Base-by-base conservation (phyloP, 108 stramenopile genomes). In the Cyclotella cryptica region DNA sequence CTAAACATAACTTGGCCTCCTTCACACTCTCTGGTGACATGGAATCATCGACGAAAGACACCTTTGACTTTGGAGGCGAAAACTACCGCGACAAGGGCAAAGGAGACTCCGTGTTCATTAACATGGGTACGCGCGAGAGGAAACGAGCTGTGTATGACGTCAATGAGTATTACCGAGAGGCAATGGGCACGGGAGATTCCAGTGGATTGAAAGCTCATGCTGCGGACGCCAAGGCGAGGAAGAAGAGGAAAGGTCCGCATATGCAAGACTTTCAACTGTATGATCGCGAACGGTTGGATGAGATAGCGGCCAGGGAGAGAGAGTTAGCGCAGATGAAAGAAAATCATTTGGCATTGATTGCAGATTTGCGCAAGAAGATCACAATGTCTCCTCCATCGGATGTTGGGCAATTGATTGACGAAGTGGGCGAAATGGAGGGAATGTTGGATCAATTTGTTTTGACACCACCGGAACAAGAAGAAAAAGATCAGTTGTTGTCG, bases 231-330 rank as follows among this genome's bases (percentile, higher is more conserved):
- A 88, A 86, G 47, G 79, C 90, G 12, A 94, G 93, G 85, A 93
- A 93, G 62, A 88, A 90, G 63, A 84, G 88, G 74, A 96, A 95
- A 81, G 94, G 96, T 15, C 92, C 92, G 24, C 84, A 85, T 29
- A 88, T 97, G 84, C 93, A 97, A 64, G 98, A 98, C 75, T 97
- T 93, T 75, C 98, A 99, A 80, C 84, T 99, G 74, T 98, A 94
- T 85, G 81, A 99, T 81, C 80, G 86, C 8, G 90, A 86, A 29
- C 84, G 92, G 10, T 54, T 99, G 58, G 85, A 93, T 63, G 87
- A 75, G 27, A 64, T 99, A 52, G 76, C 85, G 12, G 83, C 90
- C 13, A 84, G 82, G 84, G 97, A 99, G 84, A 77, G 89, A 54
- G 77, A 84, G 10, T 73, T 96, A 27, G 85, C 90, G 17, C 72